These are phyloP conservation scores for Hemileccinum impolitum DNA, from an alignment of 768 basidiomycete species.

Conservation along the genomic window DNA sequence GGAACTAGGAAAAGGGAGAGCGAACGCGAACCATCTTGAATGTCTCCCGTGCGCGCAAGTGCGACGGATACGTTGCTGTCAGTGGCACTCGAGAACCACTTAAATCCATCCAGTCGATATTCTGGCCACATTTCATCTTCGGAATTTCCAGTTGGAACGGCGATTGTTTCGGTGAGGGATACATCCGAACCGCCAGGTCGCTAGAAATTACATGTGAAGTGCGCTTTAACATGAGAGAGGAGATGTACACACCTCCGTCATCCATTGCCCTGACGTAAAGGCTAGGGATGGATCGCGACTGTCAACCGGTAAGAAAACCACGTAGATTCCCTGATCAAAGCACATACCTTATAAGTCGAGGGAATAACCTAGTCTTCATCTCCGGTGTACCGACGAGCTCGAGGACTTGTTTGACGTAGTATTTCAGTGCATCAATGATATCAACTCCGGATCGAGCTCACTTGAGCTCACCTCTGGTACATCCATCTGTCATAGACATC, in stretches of 20 bases:
- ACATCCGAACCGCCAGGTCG: conserved; percentile 75
- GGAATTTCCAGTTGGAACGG: conserved; percentile 35
- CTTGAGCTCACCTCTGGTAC: conserved; percentile 50
- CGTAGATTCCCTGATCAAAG: neutral
- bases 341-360: conserved; percentile 58
- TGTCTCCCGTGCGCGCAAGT: conserved; percentile 65
- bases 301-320: neutral
- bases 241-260: conserved; percentile 58
- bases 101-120: conserved; percentile 66
- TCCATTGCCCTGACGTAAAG: conserved; percentile 80
- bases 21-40: conserved; percentile 53
- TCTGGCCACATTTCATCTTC: conserved; percentile 42
- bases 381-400: conserved; percentile 59
- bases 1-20: conserved; percentile 77
- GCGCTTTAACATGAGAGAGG: neutral
- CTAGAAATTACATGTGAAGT: conserved; percentile 27
- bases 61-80: conserved; percentile 72
- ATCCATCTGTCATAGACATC: conserved; percentile 76
- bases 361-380: conserved; percentile 56
- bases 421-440: neutral
- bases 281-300: conserved; percentile 62
- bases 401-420: conserved; percentile 39
- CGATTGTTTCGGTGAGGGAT: conserved; percentile 67
- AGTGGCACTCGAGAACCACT: conserved; percentile 84
- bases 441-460: conserved; percentile 16